Evolutionary conservation across 345 rosid genomes (phyloP), one percentile per base, ranked within the genome.

Genomic region (Chamaenerion angustifolium): DNA sequence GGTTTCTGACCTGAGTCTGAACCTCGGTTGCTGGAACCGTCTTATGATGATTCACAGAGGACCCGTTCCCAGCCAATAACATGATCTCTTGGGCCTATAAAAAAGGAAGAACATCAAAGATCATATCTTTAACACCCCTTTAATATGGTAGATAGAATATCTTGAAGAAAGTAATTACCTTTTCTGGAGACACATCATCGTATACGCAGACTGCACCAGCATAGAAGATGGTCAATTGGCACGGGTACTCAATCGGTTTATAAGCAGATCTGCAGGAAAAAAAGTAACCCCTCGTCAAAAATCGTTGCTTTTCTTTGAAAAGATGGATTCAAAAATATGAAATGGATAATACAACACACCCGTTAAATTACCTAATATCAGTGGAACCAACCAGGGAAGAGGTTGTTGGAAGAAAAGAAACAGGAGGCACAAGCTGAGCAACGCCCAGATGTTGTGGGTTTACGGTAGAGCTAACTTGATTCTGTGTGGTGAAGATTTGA

Each of bases 1-100:
- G 62, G 43, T 64, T 69, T 41, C 58, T 58, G 61, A 41, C 56
- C 10, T 69, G 73, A 35, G 56, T 55, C 64, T 56, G 80, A 61
- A 49, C 52, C 55, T 67, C 77, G 52, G 56, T 31, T 42, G 59
- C 52, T 18, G 77, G 72, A 45, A 62, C 74, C 41, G 62, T 45
- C 16, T 40, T 40, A 35, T 54, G 64, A 23, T 70, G 55, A 42
- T 71, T 21, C 11, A 59, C 43, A 27, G 73, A 45, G 52, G 74
- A 51, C 9, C 86, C 76, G 45, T 69, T 83, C 16, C 79, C 76
- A 7, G 96, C 99, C 74, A 78, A 68, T 46, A 65, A 60, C 95
- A 93, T 82, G 65, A 92, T 84, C 54, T 95, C 84, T 61, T 71
- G 88, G 49, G 94, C 98, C 98, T 92, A 76, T 3, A 0, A 47